Evolutionary conservation across 1,139 yeast species (phyloP).

Genomic region (Lizanozyma gosingica): DNA sequence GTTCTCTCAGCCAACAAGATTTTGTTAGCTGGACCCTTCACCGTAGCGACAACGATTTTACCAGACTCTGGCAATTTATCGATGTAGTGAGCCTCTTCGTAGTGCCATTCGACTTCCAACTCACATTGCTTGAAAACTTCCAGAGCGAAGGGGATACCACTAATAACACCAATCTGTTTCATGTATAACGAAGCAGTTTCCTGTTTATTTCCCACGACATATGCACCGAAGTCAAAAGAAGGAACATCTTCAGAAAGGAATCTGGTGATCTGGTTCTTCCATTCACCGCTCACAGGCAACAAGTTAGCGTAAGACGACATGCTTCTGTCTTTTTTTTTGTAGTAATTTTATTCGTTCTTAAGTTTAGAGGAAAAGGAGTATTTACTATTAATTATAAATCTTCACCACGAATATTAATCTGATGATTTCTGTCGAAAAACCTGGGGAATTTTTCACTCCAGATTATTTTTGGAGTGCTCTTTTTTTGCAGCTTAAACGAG

Average conservation of each 20-base stretch:
- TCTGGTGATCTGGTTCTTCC: conserved; percentile 70
- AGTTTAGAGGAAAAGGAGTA: no score
- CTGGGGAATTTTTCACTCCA: no score
- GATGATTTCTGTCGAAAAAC: no score
- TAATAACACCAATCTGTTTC: conserved; percentile 72
- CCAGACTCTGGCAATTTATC: conserved; percentile 29
- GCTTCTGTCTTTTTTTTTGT: no score
- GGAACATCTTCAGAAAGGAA: conserved; percentile 89
- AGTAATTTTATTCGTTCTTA: no score
- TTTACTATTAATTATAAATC: no score
- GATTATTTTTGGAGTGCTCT: no score
- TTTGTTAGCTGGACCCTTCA: conserved; percentile 73
- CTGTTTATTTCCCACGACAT: conserved; percentile 71
- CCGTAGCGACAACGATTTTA: conserved; percentile 67
- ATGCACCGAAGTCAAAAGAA: conserved; percentile 89
- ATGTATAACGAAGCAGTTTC: conserved; percentile 74
- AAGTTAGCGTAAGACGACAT: conserved; percentile 36
- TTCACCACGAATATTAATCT: no score
- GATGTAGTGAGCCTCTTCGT: conserved; percentile 57
- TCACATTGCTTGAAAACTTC: conserved; percentile 79
- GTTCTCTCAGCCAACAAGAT: conserved; percentile 80
- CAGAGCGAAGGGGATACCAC: conserved; percentile 84
- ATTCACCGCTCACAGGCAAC: conserved; percentile 63
- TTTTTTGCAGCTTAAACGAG: no score
- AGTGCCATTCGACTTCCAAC: conserved; percentile 62